These are phyloP conservation scores for Eucalyptus pauciflora DNA, from an alignment of 345 rosid species.

Conservation along the genomic window DNA sequence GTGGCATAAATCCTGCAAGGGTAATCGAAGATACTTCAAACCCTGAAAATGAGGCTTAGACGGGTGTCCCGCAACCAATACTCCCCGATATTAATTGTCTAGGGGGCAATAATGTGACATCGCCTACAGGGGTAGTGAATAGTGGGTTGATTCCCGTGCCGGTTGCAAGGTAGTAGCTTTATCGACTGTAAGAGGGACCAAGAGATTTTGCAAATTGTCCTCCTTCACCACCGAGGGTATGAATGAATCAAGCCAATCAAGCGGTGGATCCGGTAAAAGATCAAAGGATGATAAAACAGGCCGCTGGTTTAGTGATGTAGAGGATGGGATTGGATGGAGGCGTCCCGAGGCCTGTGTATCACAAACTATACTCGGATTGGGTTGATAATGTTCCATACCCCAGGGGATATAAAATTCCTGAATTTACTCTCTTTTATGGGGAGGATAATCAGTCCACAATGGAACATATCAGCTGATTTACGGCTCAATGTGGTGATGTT, in stretches of 20 bases:
- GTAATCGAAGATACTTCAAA: too few relatives aligned
- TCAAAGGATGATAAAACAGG: background rate
- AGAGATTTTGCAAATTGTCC: background rate
- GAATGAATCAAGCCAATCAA: background rate
- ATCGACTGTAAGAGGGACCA: background rate
- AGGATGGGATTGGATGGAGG: background rate
- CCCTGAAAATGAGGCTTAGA: too few relatives aligned
- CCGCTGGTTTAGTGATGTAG: background rate
- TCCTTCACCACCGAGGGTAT: background rate
- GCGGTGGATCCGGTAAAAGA: background rate
- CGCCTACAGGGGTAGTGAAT: fast-evolving
- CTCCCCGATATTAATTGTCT: background rate
- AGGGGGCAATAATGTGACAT: background rate
- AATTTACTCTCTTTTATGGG: too few relatives aligned
- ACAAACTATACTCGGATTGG: background rate
- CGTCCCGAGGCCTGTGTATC: fast-evolving
- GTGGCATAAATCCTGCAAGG: background rate
- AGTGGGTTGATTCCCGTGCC: background rate
- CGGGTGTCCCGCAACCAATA: fast-evolving
- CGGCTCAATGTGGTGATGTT: background rate
- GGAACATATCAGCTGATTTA: background rate
- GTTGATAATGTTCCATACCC: background rate
- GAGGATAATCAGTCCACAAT: background rate
- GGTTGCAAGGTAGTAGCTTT: background rate
- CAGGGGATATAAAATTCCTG: fast-evolving